Conservation (phyloP, 106 monocot genomes). For the Phalaenopsis equestris region DNA sequence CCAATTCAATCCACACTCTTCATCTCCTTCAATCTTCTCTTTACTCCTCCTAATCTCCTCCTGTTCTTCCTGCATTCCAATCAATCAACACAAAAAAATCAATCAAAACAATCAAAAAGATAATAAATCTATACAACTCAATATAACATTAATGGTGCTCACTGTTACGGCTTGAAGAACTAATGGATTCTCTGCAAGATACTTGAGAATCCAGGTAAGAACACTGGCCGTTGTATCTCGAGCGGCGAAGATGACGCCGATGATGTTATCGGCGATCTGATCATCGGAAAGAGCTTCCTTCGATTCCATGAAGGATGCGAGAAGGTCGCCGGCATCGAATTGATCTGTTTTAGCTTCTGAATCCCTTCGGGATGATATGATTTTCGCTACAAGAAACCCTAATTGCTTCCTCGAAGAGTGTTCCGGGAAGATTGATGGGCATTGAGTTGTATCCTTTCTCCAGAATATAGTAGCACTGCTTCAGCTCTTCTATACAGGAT, state of each 20-base stretch:
- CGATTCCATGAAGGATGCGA: conserved; percentile 71
- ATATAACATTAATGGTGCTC: conserved; percentile 4
- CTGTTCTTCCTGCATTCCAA: conserved; percentile 69
- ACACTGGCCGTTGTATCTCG: conserved; percentile 91
- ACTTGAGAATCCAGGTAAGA: conserved; percentile 95
- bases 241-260: conserved; percentile 91
- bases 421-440: conserved; percentile 90
- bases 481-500: conserved; percentile 51
- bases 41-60: conserved; percentile 33
- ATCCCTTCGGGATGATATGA: conserved; percentile 43
- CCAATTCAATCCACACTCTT: conserved; percentile 41
- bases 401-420: conserved; percentile 66
- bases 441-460: conserved; percentile 96
- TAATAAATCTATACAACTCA: no score
- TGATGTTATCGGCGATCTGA: conserved; percentile 87
- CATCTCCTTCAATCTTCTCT: conserved; percentile 10
- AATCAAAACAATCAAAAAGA: no score
- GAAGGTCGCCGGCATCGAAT: conserved; percentile 31
- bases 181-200: conserved; percentile 72
- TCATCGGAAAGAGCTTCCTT: conserved; percentile 59
- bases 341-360: not conserved
- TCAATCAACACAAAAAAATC: not conserved
- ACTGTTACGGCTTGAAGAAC: conserved; percentile 76
- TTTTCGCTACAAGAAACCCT: conserved; percentile 36
- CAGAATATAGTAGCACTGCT: conserved; percentile 64